Conservation (phyloP, 2,329 filamentous ascomycete genomes). For the Thermoascus crustaceus region DNA sequence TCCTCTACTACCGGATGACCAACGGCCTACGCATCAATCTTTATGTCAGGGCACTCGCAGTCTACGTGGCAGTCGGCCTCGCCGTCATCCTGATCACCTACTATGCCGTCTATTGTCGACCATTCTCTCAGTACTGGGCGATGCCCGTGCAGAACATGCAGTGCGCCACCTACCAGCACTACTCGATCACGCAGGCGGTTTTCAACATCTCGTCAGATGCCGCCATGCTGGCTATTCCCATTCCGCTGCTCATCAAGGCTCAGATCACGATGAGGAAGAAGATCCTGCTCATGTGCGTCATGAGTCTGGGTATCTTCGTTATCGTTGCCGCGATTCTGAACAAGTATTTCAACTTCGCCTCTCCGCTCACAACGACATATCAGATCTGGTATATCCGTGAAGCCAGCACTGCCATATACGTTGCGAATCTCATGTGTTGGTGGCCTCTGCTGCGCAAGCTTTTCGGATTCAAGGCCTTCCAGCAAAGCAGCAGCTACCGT, state of each 20-base stretch:
- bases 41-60: slow-evolving; percentile 32
- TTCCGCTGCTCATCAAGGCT: slow-evolving; percentile 28
- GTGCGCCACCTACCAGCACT: slow-evolving; percentile 34
- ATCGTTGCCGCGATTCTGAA: too few species aligned
- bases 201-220: slow-evolving; percentile 39
- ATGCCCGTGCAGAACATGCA: slow-evolving; percentile 34
- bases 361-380: too few species aligned
- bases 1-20: slow-evolving; percentile 43
- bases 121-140: slow-evolving; percentile 44
- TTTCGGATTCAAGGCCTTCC: too few species aligned
- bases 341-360: too few species aligned
- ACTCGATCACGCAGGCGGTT: slow-evolving; percentile 36
- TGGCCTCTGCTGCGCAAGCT: too few species aligned
- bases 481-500: too few species aligned
- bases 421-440: too few species aligned
- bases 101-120: slow-evolving; percentile 44
- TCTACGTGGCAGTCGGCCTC: slow-evolving; percentile 38
- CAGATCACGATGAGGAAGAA: slow-evolving; percentile 29
- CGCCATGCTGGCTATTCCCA: slow-evolving; percentile 31
- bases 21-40: slow-evolving; percentile 15
- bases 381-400: too few species aligned
- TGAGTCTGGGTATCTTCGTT: slow-evolving; percentile 33
- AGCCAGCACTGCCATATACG: too few species aligned
- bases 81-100: slow-evolving; percentile 43
- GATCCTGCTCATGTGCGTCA: slow-evolving; percentile 25